Percentiles rank a stretch among this genome's conserved stretches.
phyloP scores from a whole-genome alignment of 768 basidiomycete species.

The Agaricus subrufescens region DNA sequence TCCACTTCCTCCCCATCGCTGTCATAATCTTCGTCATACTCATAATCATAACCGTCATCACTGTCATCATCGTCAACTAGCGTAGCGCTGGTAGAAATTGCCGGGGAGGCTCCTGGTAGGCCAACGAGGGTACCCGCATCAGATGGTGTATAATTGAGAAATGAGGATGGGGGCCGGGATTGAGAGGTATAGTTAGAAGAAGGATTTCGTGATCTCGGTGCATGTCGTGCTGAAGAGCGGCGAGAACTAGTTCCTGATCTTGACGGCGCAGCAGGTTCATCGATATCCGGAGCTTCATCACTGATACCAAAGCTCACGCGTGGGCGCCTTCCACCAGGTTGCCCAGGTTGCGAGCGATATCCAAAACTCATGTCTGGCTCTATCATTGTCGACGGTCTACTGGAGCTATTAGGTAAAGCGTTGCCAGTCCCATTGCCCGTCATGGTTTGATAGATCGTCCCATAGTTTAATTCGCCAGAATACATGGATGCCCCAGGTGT shows the following conservation, averaged over 20 bases:
- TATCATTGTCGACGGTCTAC: too few relatives aligned
- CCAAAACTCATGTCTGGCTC: neutral
- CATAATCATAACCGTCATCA: conserved; percentile 18
- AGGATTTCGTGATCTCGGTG: neutral
- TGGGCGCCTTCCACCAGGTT: neutral
- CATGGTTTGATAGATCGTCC: conserved; percentile 1
- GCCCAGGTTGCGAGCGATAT: neutral
- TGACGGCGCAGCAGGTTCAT: neutral
- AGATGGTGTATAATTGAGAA: conserved; percentile 3
- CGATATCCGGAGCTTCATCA: neutral
- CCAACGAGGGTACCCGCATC: conserved; percentile 7
- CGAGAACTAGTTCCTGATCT: neutral
- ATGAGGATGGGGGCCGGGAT: conserved; percentile 4
- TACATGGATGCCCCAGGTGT: neutral
- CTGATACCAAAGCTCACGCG: conserved; percentile 11
- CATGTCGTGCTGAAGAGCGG: conserved; percentile 1
- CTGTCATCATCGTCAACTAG: conserved; percentile 20
- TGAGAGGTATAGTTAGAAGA: neutral
- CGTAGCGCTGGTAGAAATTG: conserved; percentile 6
- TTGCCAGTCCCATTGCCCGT: neutral
- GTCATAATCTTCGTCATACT: conserved; percentile 20
- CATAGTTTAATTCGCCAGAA: conserved; percentile 7
- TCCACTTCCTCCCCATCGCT: conserved; percentile 26
- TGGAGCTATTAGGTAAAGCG: neutral
- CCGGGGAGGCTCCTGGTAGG: conserved; percentile 7